These are phyloP conservation scores for Mesembryanthemum crystallinum DNA, from an alignment of 148 eudicot species.

Conservation along the genomic window DNA sequence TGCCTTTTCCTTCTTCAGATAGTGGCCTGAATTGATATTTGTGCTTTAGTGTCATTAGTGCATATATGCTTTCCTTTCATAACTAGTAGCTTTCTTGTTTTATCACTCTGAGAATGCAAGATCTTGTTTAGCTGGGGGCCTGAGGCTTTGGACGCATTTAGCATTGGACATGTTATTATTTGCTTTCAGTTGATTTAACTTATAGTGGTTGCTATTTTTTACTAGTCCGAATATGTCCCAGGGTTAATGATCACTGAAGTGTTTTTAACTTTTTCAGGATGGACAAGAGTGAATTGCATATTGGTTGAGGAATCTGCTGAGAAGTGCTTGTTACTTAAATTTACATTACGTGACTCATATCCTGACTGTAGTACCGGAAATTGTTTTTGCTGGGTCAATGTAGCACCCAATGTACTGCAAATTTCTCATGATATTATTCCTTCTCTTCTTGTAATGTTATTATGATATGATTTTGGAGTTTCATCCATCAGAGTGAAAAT, in stretches of 20 bases:
- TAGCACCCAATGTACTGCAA: constrained; percentile 24
- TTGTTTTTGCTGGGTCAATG: constrained; percentile 25
- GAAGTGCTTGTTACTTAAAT: constrained; percentile 19
- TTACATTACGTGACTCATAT: constrained; percentile 7
- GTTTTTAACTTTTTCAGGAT: constrained; percentile 28
- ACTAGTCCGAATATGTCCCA: not conserved
- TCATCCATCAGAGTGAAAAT: not conserved
- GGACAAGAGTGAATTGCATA: constrained; percentile 26
- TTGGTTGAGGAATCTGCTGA: constrained; percentile 7
- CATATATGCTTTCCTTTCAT: not conserved
- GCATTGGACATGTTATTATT: not conserved
- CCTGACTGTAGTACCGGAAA: constrained; percentile 16
- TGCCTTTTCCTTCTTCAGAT: too few species aligned
- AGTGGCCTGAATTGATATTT: not conserved
- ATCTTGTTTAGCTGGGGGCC: not conserved
- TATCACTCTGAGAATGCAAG: not conserved
- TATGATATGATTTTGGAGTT: constrained; percentile 17
- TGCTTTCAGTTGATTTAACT: not conserved
- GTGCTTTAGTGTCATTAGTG: not conserved
- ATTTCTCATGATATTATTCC: constrained; percentile 16
- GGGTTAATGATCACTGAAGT: not conserved
- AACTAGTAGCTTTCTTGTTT: not conserved
- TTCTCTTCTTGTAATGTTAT: constrained; percentile 19
- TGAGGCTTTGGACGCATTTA: not conserved
- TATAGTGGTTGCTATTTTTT: not conserved